Conservation (phyloP, 352 stramenopile genomes). For the Thraustotheca clavata region DNA sequence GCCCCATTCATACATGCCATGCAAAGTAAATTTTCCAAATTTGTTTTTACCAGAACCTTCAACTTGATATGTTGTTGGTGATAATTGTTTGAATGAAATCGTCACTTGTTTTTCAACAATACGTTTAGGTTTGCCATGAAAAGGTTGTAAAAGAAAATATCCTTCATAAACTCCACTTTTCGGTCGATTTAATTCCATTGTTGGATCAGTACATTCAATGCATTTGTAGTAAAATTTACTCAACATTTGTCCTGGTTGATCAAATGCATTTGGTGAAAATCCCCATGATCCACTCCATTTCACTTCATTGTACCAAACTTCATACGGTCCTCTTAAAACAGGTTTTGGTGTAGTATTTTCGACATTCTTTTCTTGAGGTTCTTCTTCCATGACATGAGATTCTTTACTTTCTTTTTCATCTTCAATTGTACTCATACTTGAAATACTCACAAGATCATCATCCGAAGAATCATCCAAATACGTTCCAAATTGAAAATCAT, state of each 20-base stretch:
- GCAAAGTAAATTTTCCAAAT: slow-evolving; percentile 1
- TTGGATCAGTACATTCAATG: not conserved
- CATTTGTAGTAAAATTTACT: slow-evolving; percentile 20
- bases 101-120: slow-evolving; percentile 1
- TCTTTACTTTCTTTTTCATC: no score
- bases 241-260: not conserved
- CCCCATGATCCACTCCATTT: slow-evolving; percentile 17
- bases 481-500: not conserved
- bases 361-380: no score
- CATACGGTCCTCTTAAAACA: slow-evolving; percentile 5
- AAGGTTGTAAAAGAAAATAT: slow-evolving; percentile 3
- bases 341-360: not conserved
- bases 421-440: not conserved
- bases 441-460: slow-evolving; percentile 3
- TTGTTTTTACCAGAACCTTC: slow-evolving; percentile 15
- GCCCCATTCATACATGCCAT: slow-evolving; percentile 13
- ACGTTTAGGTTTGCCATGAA: not conserved
- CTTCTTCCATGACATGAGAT: no score
- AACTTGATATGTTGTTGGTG: slow-evolving; percentile 1
- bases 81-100: slow-evolving; percentile 1
- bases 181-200: not conserved
- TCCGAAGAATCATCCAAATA: not conserved
- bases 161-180: slow-evolving; percentile 8
- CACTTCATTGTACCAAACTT: slow-evolving; percentile 9
- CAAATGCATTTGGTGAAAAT: not conserved